Evolutionary conservation across 1,139 yeast species (phyloP), one percentile per base, ranked within the genome.

Genomic region (Saccharomyces uvarum): DNA sequence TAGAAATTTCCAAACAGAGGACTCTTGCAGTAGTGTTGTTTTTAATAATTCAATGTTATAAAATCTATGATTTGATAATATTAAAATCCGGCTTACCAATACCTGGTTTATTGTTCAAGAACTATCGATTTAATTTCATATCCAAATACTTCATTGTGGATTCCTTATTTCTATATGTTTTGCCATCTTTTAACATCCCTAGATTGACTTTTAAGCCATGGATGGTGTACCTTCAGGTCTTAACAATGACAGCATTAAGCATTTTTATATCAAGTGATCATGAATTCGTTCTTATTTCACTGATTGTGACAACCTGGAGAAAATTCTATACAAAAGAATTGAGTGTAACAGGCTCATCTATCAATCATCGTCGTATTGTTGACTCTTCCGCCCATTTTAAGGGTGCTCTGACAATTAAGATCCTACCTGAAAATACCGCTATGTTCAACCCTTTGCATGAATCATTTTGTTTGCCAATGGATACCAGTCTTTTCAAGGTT

Each of bases 391-490:
- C 84, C 2, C 95, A 90, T 67, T 86, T 93, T 66, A 84, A 82
- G 62, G 99, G 98, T 51, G 82, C 82, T 55, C 87, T 88, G 65
- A 87, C 93, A 2, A 86, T 93, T 61, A 87, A 91, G 63, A 88
- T 88, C 61, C 74, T 95, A 47, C 99, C 99, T 0, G 98, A 93
- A 67, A 87, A 96, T 47, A 85, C 95, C 0, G 97, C 95, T 2
- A 76, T 78, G 62, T 75, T 95, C 66, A 89, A 91, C 61, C 97
- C 97, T 1, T 81, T 83, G 61, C 80, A 78, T 49, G 80, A 79
- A 46, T 77, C 81, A 13, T 78, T 77, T 56, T 91, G 98, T 70
- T 68, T 89, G 50, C 82, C 82, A 50, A 59, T 72, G 50, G 70
- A 72, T 8, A 67, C 67, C 11, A 62, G 63, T 41, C 61, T 65